Evolutionary conservation across 352 stramenopile genomes (phyloP).

Genomic region (Peronospora farinosa): DNA sequence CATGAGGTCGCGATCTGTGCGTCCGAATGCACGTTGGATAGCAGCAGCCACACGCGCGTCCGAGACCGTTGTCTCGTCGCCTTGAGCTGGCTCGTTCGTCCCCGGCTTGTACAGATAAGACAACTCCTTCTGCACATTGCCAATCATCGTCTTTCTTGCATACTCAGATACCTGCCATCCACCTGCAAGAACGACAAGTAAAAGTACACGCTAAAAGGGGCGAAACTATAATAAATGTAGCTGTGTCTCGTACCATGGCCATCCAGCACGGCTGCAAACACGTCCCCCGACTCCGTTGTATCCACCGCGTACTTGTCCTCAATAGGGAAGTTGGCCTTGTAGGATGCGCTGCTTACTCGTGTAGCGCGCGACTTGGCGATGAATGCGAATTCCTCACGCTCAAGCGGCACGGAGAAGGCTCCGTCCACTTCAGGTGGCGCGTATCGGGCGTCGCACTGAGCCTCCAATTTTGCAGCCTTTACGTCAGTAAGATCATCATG

Average conservation of each 20-base stretch:
- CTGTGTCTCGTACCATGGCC: slow-evolving; percentile 62
- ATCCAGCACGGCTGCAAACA: slow-evolving; percentile 86
- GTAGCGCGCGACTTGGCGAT: slow-evolving; percentile 42
- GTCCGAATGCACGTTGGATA: slow-evolving; percentile 80
- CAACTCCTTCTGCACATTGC: slow-evolving; percentile 74
- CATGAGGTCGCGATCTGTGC: slow-evolving; percentile 84
- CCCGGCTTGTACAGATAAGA: slow-evolving; percentile 39
- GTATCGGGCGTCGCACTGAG: slow-evolving; percentile 55
- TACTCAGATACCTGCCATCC: slow-evolving; percentile 92
- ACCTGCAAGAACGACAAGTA: slow-evolving; percentile 26
- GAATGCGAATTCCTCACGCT: slow-evolving; percentile 42
- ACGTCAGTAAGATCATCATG: slow-evolving; percentile 25
- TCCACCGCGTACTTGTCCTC: slow-evolving; percentile 84
- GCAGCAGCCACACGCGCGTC: slow-evolving; percentile 51
- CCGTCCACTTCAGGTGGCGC: slow-evolving; percentile 34
- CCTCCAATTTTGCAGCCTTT: slow-evolving; percentile 20
- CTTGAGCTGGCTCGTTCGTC: slow-evolving; percentile 20
- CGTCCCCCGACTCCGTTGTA: slow-evolving; percentile 54
- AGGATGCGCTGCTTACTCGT: slow-evolving; percentile 50
- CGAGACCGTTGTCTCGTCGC: slow-evolving; percentile 27
- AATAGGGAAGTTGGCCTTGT: slow-evolving; percentile 65
- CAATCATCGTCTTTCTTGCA: slow-evolving; percentile 63
- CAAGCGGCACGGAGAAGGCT: slow-evolving; percentile 46
- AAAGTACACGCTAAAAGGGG: neutral
- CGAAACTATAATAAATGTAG: neutral